A percentile compares a stretch with the other conserved stretches of the same genome.
Conservation (phyloP, 306 rosid species). For the Glycyrrhiza uralensis region DNA sequence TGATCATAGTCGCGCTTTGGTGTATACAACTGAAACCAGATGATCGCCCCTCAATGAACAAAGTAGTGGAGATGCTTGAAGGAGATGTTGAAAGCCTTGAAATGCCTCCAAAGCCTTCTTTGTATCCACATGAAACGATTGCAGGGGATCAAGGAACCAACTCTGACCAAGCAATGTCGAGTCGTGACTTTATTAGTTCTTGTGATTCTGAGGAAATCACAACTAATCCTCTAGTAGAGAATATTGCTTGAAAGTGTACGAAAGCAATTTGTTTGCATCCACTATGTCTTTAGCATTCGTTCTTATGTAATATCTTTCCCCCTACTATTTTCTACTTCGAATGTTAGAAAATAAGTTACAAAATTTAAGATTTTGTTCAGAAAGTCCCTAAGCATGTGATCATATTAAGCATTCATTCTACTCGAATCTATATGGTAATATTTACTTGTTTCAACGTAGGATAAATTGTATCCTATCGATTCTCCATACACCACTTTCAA, state of each 20-base stretch:
- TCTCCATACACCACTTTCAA: not conserved
- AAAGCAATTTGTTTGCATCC: not conserved
- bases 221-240: not conserved
- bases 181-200: not conserved
- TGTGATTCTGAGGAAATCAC: not conserved
- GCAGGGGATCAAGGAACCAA: not conserved
- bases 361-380: not conserved
- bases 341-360: no score
- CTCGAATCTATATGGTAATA: not conserved
- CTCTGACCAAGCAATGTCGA: not conserved
- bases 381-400: not conserved
- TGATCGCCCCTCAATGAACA: slow-evolving; percentile 35
- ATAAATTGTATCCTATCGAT: not conserved
- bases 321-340: not conserved
- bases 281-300: not conserved
- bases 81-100: not conserved
- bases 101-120: slow-evolving; percentile 30
- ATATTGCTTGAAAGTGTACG: not conserved
- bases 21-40: slow-evolving; percentile 4
- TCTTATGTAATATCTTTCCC: not conserved
- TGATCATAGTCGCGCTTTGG: slow-evolving; percentile 31
- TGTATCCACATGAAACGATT: not conserved
- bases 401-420: not conserved
- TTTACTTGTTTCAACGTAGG: not conserved
- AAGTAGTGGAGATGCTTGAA: slow-evolving; percentile 38